Percentiles rank a stretch among this genome's conserved stretches.
Evolutionary conservation across 2,329 filamentous ascomycete genomes (phyloP).

Genomic region (Claviceps lovelessii): DNA sequence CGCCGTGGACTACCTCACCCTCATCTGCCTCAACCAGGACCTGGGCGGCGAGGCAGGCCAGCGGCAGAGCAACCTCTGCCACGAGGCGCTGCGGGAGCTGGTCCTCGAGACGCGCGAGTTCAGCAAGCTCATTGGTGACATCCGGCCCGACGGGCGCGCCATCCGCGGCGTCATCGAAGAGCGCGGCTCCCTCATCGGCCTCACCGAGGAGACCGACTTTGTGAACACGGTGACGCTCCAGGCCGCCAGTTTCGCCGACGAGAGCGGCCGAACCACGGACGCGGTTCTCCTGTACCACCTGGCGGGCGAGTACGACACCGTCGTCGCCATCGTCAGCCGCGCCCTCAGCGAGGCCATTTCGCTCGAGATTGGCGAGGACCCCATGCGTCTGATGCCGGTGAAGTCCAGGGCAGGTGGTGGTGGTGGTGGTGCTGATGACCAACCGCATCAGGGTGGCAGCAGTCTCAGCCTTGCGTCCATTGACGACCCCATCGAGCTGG

Average conservation of each 20-base stretch:
- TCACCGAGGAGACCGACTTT: constrained; percentile 69
- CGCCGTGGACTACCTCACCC: constrained; percentile 80
- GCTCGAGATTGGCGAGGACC: constrained; percentile 69
- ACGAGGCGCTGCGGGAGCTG: constrained; percentile 83
- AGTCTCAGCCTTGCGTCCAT: constrained; percentile 48
- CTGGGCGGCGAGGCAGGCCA: constrained; percentile 58
- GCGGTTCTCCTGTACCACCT: constrained; percentile 90
- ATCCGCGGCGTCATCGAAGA: constrained; percentile 80
- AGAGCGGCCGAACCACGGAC: constrained; percentile 85
- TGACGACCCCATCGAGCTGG: constrained; percentile 46
- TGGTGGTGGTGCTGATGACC: constrained; percentile 24
- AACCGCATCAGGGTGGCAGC: constrained; percentile 26
- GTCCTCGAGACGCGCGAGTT: constrained; percentile 96
- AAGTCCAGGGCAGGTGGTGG: constrained; percentile 46
- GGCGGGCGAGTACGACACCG: constrained; percentile 86
- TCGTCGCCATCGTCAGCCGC: constrained; percentile 79
- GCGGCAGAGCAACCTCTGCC: constrained; percentile 68
- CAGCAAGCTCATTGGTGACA: constrained; percentile 82
- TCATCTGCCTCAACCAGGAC: constrained; percentile 87
- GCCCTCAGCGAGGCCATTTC: constrained; percentile 81
- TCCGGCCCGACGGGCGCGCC: constrained; percentile 69
- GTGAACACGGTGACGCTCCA: constrained; percentile 85
- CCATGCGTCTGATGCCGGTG: constrained; percentile 63
- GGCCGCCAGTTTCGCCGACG: constrained; percentile 82
- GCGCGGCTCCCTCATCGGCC: constrained; percentile 64